These are phyloP conservation scores for Penicillium alfredii DNA, from an alignment of 495 filamentous ascomycete species.

Conservation along the genomic window DNA sequence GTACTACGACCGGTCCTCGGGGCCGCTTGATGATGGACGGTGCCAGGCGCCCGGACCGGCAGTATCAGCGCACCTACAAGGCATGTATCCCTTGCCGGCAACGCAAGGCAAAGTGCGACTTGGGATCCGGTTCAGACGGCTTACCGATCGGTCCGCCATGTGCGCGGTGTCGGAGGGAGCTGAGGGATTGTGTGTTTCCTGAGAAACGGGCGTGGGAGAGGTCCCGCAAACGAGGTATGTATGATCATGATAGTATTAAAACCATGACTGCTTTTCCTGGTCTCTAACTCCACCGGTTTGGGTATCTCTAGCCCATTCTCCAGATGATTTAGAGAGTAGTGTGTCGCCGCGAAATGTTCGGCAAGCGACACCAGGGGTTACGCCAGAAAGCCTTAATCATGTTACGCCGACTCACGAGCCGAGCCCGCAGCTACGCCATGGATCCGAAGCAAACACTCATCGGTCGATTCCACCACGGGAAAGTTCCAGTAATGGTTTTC, in stretches of 20 bases:
- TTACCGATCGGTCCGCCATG: constrained; percentile 86
- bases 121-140: constrained; percentile 60
- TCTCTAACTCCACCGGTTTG: too few relatives aligned
- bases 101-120: constrained; percentile 45
- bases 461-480: too few relatives aligned
- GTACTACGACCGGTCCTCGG: too few relatives aligned
- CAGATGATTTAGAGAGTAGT: too few relatives aligned
- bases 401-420: too few relatives aligned
- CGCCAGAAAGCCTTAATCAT: too few relatives aligned
- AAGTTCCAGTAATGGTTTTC: too few relatives aligned
- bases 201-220: constrained; percentile 57
- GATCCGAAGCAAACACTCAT: too few relatives aligned
- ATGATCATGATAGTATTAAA: background rate
- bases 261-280: background rate
- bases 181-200: constrained; percentile 89
- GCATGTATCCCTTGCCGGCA: constrained; percentile 44
- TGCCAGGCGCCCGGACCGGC: constrained; percentile 30
- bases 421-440: too few relatives aligned
- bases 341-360: too few relatives aligned
- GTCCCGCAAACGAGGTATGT: constrained; percentile 32
- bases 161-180: constrained; percentile 82
- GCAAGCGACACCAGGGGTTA: too few relatives aligned
- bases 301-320: too few relatives aligned
- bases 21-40: constrained; percentile 31
- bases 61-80: constrained; percentile 47